Evolutionary conservation across 2,329 filamentous ascomycete species (phyloP), one percentile per base, ranked within the genome.

Genomic region (Orbilia javanica): DNA sequence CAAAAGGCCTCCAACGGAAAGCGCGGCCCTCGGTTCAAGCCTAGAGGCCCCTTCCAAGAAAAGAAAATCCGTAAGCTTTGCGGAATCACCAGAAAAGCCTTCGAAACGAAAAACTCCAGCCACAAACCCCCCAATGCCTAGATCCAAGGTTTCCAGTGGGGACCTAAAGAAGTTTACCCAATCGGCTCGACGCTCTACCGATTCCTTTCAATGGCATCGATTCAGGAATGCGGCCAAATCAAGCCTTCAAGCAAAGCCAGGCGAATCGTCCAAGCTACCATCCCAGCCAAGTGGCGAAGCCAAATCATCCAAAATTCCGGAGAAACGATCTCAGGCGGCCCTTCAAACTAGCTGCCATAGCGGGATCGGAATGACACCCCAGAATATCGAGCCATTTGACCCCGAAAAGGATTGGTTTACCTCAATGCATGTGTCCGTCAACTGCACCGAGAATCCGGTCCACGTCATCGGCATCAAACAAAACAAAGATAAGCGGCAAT

Each of bases 391-490:
- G 4, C 69, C 60, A 10, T 66, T 73, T 31, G 50, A 73, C 18
- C 34, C n/a, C 1, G 18, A 60, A 20, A 73, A 10, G 4, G 69
- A 73, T 22, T 73, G 60, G 69, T 73, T 73, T 48, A 65, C 20
- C 0, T 48, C 69, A 4, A 73, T 73, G 69, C 48, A 73, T 29
- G 29, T 39, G 15, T 60, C 44, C 18, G 36, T 66, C 11, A 57
- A 62, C 50, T 73, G 69, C 50, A 66, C 31, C 3, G 69, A 60
- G 7, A 18, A 7, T 27, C 69, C 69, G 1, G 31, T 52, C 1
- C 69, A 73, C 11, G 39, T 73, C 27, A 31, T 73, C n/a, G 69
- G 69, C 18, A 20, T 73, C 46, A 73, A 66, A 48, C 7, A 29
- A 8, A 53, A 73, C 20, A 39, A 60, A 20, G 22, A 2, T 10